These are phyloP conservation scores for Chlamydomonas incerta DNA, from an alignment of 139 green algal species.

Conservation along the genomic window DNA sequence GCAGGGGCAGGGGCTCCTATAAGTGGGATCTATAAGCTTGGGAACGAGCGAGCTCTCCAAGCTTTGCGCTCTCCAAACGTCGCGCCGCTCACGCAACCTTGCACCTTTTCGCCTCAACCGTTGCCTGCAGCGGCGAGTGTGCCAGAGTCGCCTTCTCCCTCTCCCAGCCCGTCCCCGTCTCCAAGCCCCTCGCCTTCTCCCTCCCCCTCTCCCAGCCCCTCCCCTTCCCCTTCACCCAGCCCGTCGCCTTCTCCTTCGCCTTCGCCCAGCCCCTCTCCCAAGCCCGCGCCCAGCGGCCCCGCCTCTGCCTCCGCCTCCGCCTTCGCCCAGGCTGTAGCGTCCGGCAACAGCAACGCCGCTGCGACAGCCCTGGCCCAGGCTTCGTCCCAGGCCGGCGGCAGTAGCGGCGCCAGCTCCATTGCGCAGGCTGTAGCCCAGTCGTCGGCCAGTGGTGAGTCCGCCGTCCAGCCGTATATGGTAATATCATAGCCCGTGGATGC, in stretches of 20 bases:
- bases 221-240: neutral
- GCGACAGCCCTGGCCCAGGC: constrained; percentile 14
- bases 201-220: neutral
- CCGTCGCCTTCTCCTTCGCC: neutral
- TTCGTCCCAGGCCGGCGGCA: neutral
- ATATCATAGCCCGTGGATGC: neutral
- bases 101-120: too few relatives aligned
- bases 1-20: too few relatives aligned
- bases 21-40: too few relatives aligned
- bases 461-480: neutral
- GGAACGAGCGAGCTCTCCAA: too few relatives aligned
- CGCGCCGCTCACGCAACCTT: too few relatives aligned
- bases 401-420: neutral
- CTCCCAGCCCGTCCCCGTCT: neutral
- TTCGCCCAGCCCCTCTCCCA: neutral
- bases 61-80: too few relatives aligned
- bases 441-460: neutral
- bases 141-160: too few relatives aligned
- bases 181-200: neutral
- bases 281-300: neutral
- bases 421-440: constrained; percentile 21
- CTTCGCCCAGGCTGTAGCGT: constrained; percentile 14
- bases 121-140: too few relatives aligned
- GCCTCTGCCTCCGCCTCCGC: constrained; percentile 26
- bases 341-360: constrained; percentile 29